These are phyloP conservation scores for Blastobotrys apis DNA, from an alignment of 1,139 yeast species.

Conservation along the genomic window DNA sequence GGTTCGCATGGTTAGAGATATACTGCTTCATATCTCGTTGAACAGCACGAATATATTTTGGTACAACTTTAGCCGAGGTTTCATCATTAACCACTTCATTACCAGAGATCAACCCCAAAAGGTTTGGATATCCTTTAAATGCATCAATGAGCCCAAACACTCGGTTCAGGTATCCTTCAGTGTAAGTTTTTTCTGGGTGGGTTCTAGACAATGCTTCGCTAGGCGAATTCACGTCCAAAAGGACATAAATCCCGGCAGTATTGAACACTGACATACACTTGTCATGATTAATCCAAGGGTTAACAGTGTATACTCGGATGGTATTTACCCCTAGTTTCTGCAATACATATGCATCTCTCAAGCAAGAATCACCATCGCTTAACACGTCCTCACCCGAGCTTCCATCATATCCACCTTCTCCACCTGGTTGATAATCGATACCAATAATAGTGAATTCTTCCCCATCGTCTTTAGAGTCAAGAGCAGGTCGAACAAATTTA, in stretches of 20 bases:
- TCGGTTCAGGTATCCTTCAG: constrained; percentile 59
- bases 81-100: constrained; percentile 87
- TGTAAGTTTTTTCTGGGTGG: constrained; percentile 68
- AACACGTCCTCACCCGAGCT: constrained; percentile 58
- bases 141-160: constrained; percentile 81
- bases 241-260: constrained; percentile 82
- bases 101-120: constrained; percentile 89
- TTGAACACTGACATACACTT: constrained; percentile 82
- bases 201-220: constrained; percentile 66
- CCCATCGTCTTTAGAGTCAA: constrained; percentile 38
- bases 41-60: constrained; percentile 79
- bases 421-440: constrained; percentile 71
- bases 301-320: constrained; percentile 59
- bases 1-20: constrained; percentile 59
- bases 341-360: constrained; percentile 74
- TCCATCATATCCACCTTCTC: constrained; percentile 54
- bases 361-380: constrained; percentile 65
- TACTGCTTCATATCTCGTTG: constrained; percentile 87
- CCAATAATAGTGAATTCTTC: constrained; percentile 50
- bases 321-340: constrained; percentile 71
- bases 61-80: constrained; percentile 53
- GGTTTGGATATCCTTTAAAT: constrained; percentile 75
- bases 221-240: constrained; percentile 87
- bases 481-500: constrained; percentile 68
- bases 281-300: constrained; percentile 76